Evolutionary conservation across 2,329 filamentous ascomycete genomes (phyloP).

Genomic region (Aspergillus tamarii): DNA sequence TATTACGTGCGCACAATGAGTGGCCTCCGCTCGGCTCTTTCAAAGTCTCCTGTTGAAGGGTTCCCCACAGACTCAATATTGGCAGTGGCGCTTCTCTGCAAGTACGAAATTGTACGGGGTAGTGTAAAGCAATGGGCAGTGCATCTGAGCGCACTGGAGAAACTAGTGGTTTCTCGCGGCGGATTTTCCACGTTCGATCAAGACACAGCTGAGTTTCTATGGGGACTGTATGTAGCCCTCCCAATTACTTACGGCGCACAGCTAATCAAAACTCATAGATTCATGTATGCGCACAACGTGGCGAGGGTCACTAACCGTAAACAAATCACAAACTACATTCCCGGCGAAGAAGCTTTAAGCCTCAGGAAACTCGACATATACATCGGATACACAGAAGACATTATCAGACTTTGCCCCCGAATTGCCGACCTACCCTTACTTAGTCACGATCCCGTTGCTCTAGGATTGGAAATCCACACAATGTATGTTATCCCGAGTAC

Average conservation of each 20-base stretch:
- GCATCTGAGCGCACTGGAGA: constrained; percentile 40
- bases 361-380: constrained; percentile 40
- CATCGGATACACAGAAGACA: constrained; percentile 42
- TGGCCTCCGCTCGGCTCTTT: constrained; percentile 35
- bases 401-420: constrained; percentile 37
- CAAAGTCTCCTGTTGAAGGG: constrained; percentile 16
- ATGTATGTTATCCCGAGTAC: constrained; percentile 28
- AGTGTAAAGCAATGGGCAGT: constrained; percentile 43
- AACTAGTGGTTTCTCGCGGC: constrained; percentile 36
- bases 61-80: constrained; percentile 38
- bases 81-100: constrained; percentile 41
- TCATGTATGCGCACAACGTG: constrained; percentile 39
- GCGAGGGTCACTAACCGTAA: constrained; percentile 38
- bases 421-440: constrained; percentile 36
- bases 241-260: neutral
- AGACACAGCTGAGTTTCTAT: constrained; percentile 37
- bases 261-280: constrained; percentile 22
- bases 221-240: constrained; percentile 34
- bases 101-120: constrained; percentile 43
- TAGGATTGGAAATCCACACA: constrained; percentile 30
- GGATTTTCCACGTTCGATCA: constrained; percentile 33
- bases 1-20: constrained; percentile 40
- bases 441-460: constrained; percentile 23
- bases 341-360: constrained; percentile 27
- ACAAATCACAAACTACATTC: constrained; percentile 22